phyloP scores from a whole-genome alignment of 1,284 basidiomycete genomes.

The Erythrobasidium hasegawianum region DNA sequence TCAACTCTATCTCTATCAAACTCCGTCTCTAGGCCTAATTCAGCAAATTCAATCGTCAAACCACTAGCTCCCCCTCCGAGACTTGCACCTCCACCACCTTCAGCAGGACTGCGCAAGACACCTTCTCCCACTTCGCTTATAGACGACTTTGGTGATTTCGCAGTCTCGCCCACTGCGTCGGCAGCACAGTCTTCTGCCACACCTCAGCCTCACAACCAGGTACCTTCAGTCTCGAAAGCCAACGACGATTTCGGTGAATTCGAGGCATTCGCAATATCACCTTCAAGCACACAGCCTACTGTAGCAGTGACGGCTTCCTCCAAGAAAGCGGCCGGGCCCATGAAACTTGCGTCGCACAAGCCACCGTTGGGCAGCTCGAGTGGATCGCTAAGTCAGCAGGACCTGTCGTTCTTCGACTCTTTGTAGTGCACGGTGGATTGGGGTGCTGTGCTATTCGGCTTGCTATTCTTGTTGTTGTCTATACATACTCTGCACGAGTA shows the following conservation, averaged over 20 bases:
- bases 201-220: too few species aligned
- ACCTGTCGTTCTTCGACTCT: conserved; percentile 16
- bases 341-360: conserved; percentile 14
- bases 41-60: neutral
- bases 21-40: neutral
- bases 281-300: neutral
- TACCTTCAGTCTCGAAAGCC: neutral
- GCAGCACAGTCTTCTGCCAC: neutral
- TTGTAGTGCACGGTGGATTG: conserved; percentile 2
- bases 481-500: too few species aligned
- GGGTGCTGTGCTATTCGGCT: too few species aligned
- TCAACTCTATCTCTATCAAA: conserved; percentile 4
- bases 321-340: conserved; percentile 17
- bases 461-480: too few species aligned
- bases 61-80: conserved; percentile 4
- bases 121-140: conserved; percentile 9
- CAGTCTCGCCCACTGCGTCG: neutral
- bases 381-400: neutral
- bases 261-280: conserved; percentile 2
- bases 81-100: conserved; percentile 16
- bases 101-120: conserved; percentile 3
- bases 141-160: conserved; percentile 28
- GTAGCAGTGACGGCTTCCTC: neutral
- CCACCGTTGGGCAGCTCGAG: neutral
- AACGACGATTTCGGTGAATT: conserved; percentile 34